A percentile compares a stretch with the other conserved stretches of the same genome.
Conservation (phyloP, 225 moss, liverwort and hornwort genomes). For the Thuidium tamariscinum region DNA sequence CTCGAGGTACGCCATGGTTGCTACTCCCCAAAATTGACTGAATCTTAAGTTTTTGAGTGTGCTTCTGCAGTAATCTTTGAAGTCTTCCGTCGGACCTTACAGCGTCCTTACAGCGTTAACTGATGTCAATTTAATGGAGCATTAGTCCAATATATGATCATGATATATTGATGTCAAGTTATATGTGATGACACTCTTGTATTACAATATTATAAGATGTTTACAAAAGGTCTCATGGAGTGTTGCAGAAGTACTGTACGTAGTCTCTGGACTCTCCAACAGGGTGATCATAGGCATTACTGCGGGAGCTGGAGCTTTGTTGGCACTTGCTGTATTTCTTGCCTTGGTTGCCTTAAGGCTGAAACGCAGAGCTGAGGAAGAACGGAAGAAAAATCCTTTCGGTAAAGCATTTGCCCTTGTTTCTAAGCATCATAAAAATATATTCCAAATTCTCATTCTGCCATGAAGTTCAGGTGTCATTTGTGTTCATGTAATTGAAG, state of each 20-base stretch:
- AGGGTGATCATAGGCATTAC: conserved; percentile 31
- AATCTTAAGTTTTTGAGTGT: not conserved
- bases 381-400: conserved; percentile 40
- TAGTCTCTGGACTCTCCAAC: not conserved
- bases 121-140: not conserved
- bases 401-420: conserved; percentile 9
- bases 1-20: not conserved
- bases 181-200: not conserved
- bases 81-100: not conserved
- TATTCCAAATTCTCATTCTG: not conserved
- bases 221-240: not conserved
- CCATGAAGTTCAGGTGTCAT: not conserved
- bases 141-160: not conserved
- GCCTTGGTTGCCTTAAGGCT: conserved; percentile 14
- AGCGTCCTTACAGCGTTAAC: not conserved
- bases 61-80: not conserved
- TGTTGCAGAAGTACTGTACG: not conserved
- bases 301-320: conserved; percentile 3
- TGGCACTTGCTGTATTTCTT: not conserved
- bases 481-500: not conserved
- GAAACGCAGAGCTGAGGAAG: conserved; percentile 46
- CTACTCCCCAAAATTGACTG: not conserved
- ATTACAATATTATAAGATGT: not conserved
- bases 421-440: not conserved
- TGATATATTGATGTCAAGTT: not conserved